Evolutionary conservation across 768 basidiomycete species (phyloP).

Genomic region (Termitomyces sp.): DNA sequence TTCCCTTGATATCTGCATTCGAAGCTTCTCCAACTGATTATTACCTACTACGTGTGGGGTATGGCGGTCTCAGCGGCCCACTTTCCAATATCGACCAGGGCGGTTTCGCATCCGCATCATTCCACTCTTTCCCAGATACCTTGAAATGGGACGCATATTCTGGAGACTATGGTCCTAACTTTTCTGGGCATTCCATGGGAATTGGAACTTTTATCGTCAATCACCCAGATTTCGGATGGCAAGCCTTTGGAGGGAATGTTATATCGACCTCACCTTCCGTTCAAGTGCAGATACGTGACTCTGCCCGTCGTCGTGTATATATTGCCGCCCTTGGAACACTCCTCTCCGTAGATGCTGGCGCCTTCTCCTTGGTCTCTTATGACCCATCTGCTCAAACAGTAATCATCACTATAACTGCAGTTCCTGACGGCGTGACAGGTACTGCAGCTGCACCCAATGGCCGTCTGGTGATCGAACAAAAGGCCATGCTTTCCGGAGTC

Average conservation of each 20-base stretch:
- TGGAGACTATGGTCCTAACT: constrained; percentile 60
- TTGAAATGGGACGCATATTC: constrained; percentile 57
- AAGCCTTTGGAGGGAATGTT: constrained; percentile 53
- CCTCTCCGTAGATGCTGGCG: constrained; percentile 48
- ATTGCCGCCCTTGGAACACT: constrained; percentile 46
- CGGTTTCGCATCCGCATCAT: constrained; percentile 58
- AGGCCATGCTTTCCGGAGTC: constrained; percentile 35
- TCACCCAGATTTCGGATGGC: constrained; percentile 60
- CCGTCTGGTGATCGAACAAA: constrained; percentile 43
- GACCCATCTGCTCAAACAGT: constrained; percentile 36
- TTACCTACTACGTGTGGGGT: constrained; percentile 50
- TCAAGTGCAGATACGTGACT: constrained; percentile 42
- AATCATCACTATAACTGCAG: constrained; percentile 37
- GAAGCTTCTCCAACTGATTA: constrained; percentile 43
- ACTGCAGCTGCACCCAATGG: constrained; percentile 47
- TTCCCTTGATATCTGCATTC: constrained; percentile 50
- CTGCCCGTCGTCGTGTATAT: constrained; percentile 48
- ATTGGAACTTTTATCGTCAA: constrained; percentile 46
- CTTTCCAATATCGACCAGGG: constrained; percentile 52
- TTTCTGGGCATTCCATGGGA: constrained; percentile 51
- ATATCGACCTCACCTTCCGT: constrained; percentile 38
- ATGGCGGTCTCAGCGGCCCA: constrained; percentile 52
- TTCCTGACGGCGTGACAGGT: constrained; percentile 32
- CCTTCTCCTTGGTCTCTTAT: constrained; percentile 41
- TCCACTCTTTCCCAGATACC: constrained; percentile 58